A percentile compares a stretch with the other conserved stretches of the same genome.
These are phyloP conservation scores for Juncus inflexus DNA, from an alignment of 176 grass and related monocot genomes.

Conservation along the genomic window DNA sequence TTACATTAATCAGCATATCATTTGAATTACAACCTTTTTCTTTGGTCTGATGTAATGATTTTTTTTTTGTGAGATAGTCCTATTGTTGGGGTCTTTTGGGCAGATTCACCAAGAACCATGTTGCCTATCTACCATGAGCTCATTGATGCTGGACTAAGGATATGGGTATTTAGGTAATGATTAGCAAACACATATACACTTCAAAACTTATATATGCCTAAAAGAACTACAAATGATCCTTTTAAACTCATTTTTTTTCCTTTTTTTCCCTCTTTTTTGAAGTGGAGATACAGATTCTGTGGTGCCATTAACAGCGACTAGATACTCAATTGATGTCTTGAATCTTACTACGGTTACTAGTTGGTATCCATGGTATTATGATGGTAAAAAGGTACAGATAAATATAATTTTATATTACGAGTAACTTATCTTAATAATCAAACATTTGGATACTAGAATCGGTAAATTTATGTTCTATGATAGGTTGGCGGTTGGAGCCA, in stretches of 20 bases:
- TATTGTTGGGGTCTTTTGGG: constrained; percentile 38
- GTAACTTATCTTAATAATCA: not conserved
- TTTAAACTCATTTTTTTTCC: not conserved
- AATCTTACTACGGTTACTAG: constrained; percentile 45
- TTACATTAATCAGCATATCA: too few species aligned
- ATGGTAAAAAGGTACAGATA: constrained; percentile 6
- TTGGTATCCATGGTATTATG: constrained; percentile 76
- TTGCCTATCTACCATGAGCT: constrained; percentile 76
- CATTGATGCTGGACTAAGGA: constrained; percentile 55
- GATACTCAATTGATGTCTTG: constrained; percentile 76
- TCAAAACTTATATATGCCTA: not conserved
- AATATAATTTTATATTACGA: constrained; percentile 14
- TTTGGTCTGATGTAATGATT: not conserved
- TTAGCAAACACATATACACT: too few species aligned
- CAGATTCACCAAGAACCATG: constrained; percentile 66
- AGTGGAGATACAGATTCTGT: constrained; percentile 78
- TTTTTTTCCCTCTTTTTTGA: constrained; percentile 6
- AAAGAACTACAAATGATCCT: not conserved
- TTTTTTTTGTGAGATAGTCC: constrained; percentile 33
- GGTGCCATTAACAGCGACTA: constrained; percentile 61
- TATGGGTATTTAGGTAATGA: constrained; percentile 82
- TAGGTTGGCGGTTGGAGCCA: constrained; percentile 54
- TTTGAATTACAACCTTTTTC: too few species aligned
- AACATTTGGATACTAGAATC: not conserved
- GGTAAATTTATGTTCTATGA: not conserved